Evolutionary conservation across 2,329 filamentous ascomycete genomes (phyloP), one percentile per base, ranked within the genome.

Genomic region (Diaporthe ampelina): DNA sequence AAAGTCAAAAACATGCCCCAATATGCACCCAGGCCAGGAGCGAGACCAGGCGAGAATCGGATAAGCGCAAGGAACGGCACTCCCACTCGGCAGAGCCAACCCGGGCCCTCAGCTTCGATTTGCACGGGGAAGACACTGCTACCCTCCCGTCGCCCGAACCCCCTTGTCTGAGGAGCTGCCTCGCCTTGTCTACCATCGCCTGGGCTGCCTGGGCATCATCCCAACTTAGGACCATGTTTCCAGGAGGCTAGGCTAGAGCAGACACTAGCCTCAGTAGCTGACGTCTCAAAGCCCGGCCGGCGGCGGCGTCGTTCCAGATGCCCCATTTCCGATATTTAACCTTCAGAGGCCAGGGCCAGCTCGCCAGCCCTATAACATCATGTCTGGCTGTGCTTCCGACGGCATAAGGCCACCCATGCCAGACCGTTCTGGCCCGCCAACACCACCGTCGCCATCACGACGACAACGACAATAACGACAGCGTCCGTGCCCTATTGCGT

Each of bases 161-260:
- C 45, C 63, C 59, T 32, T 68, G 63, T 54, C 63, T 19, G 48
- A 68, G n/a, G 63, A 68, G 26, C 63, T 54, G 63, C 48, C 63
- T 68, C 63, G 32, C 48, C 63, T 15, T 40, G 63, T 37, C 19
- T 29, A 3, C 48, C 21, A 68, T 68, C 32, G 63, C 29, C 40
- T 35, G 45, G 48, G 29, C 32, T n/a, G 63, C 29, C 40, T 35
- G 45, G 48, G 29, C 32, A 52, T 68, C 63, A 50, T 68, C 32
- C 63, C 48, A 37, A 68, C 48, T 40, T 40, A 29, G 32, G 48
- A 17, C 48, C 63, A 68, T 54, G 63, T 45, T 54, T 68, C 48
- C 63, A 68, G 63, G 63, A 68, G 63, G 63, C 63, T 68, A 40
- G 63, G 63, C 63, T 54, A 54, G 63, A 29, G 63, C 63, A 54